Conservation (phyloP, 345 rosid genomes). For the Corymbia maculata region DNA sequence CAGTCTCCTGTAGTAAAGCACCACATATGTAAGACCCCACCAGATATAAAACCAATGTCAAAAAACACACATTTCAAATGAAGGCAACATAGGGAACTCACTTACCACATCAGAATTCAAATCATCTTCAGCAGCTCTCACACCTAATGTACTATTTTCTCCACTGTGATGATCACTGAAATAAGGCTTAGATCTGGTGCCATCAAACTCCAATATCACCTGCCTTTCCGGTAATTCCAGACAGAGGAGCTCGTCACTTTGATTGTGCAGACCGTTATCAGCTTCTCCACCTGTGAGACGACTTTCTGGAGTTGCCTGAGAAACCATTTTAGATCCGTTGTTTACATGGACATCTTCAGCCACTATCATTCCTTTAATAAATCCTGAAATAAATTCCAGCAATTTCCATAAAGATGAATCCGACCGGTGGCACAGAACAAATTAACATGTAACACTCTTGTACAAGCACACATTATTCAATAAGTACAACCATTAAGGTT, state of each 20-base stretch:
- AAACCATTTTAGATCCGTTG: conserved; percentile 36
- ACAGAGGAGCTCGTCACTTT: conserved; percentile 8
- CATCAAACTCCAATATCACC: conserved; percentile 13
- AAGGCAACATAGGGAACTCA: neutral
- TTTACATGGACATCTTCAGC: conserved; percentile 6
- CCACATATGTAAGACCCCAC: neutral
- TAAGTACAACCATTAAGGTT: neutral
- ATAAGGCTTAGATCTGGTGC: conserved; percentile 10
- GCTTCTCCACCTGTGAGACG: conserved; percentile 25
- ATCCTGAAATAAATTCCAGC: neutral
- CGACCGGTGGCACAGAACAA: neutral
- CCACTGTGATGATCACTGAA: conserved; percentile 5
- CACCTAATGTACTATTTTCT: conserved; percentile 6
- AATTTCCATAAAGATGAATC: neutral
- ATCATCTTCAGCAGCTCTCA: conserved; percentile 8
- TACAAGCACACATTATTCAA: neutral
- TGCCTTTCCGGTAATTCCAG: conserved; percentile 31
- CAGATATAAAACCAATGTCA: neutral
- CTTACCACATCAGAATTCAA: conserved; percentile 5
- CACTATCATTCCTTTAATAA: neutral
- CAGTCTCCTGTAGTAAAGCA: neutral
- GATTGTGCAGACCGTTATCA: conserved; percentile 15
- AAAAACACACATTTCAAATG: neutral
- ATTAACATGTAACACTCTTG: neutral
- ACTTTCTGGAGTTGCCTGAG: conserved; percentile 29